A percentile compares a stretch with the other conserved stretches of the same genome.
Evolutionary conservation across 2,329 filamentous ascomycete species (phyloP).

Genomic region (Colletotrichum abscissum): DNA sequence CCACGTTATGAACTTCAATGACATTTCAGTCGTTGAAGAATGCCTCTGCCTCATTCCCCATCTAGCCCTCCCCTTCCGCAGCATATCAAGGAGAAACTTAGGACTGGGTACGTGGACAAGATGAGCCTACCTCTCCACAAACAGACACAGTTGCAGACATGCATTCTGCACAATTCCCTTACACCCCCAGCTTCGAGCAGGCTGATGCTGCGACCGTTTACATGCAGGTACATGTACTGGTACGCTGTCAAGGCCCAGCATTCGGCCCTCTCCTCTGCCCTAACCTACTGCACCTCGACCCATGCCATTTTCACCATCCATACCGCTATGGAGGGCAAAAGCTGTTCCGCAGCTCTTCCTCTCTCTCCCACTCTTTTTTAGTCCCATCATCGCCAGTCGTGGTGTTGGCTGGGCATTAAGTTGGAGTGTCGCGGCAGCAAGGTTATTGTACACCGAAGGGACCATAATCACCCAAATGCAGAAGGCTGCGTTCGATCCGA

Average conservation of each 20-base stretch:
- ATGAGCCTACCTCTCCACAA: background rate
- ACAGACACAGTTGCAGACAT: conserved; percentile 2
- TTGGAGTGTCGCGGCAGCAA: conserved; percentile 10
- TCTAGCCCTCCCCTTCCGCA: background rate
- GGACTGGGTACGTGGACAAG: background rate
- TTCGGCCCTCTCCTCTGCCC: conserved; percentile 23
- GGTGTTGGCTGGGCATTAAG: conserved; percentile 30
- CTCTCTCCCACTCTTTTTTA: background rate
- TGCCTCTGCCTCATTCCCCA: background rate
- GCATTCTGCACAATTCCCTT: conserved; percentile 4
- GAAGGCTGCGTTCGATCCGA: background rate
- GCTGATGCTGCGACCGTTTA: conserved; percentile 15
- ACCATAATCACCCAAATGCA: conserved; percentile 7
- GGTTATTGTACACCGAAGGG: background rate
- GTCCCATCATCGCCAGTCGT: background rate
- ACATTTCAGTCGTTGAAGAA: background rate
- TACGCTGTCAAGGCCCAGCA: conserved; percentile 28
- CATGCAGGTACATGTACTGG: conserved; percentile 33
- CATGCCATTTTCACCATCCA: conserved; percentile 21
- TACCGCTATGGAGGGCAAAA: conserved; percentile 1
- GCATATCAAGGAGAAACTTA: background rate
- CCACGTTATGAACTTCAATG: background rate
- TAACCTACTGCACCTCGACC: conserved; percentile 16
- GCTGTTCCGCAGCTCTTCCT: background rate
- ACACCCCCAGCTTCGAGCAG: background rate